Percentiles rank a stretch among this genome's conserved stretches.
These are phyloP conservation scores for Gomphus bonarii DNA, from an alignment of 1,284 basidiomycete species.

Conservation along the genomic window DNA sequence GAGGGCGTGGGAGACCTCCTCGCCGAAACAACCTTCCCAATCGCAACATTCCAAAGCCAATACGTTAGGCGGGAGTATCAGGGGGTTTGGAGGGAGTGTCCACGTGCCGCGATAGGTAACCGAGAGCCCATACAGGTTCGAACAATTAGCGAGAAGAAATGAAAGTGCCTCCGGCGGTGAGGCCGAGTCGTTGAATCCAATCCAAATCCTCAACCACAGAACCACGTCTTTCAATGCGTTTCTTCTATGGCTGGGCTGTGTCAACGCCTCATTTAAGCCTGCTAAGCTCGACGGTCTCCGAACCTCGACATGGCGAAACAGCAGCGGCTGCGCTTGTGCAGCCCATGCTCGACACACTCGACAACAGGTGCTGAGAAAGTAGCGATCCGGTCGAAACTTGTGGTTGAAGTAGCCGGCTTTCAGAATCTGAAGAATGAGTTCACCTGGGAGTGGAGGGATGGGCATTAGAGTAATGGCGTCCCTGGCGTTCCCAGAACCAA, in stretches of 20 bases:
- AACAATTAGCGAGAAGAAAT: neutral
- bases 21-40: neutral
- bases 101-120: neutral
- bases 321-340: neutral
- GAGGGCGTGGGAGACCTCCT: neutral
- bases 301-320: conserved; percentile 1
- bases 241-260: neutral
- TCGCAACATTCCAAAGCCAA: neutral
- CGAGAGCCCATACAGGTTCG: neutral
- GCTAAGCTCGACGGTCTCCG: neutral
- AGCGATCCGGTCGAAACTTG: neutral
- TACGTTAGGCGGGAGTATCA: neutral
- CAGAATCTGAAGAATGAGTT: neutral
- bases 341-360: neutral
- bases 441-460: neutral
- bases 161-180: neutral
- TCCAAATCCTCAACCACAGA: neutral
- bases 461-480: neutral
- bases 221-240: neutral
- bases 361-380: neutral
- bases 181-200: neutral
- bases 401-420: neutral
- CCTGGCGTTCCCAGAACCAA: neutral
- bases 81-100: neutral
- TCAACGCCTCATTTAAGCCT: neutral